phyloP scores from a whole-genome alignment of 352 stramenopile genomes.

The Phytophthora idaei region DNA sequence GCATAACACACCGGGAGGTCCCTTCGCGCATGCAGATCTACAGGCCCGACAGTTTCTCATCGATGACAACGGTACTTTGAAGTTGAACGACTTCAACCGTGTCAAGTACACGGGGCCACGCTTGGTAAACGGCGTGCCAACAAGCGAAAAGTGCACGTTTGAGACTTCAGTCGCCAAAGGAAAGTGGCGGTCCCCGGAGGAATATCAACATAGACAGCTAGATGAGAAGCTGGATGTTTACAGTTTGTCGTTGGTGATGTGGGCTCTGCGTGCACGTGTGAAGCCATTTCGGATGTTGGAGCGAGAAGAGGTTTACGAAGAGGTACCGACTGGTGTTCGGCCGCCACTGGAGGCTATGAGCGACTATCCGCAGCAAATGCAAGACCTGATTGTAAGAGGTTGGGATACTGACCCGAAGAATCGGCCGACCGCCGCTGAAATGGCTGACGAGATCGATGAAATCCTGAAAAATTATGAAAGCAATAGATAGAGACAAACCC shows the following conservation, averaged over 20 bases:
- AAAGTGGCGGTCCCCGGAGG: constrained; percentile 80
- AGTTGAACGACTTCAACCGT: constrained; percentile 86
- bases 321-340: constrained; percentile 52
- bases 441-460: constrained; percentile 55
- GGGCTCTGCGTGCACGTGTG: constrained; percentile 53
- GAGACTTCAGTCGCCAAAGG: constrained; percentile 70
- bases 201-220: constrained; percentile 54
- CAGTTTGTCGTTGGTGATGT: constrained; percentile 74
- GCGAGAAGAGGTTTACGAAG: constrained; percentile 59
- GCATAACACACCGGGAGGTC: constrained; percentile 63
- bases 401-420: constrained; percentile 59
- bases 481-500: constrained; percentile 9
- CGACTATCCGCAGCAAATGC: constrained; percentile 69
- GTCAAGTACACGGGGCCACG: constrained; percentile 70
- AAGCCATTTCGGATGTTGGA: constrained; percentile 54
- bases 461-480: constrained; percentile 49
- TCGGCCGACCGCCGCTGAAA: constrained; percentile 53
- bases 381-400: constrained; percentile 58
- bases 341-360: constrained; percentile 55
- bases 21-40: constrained; percentile 82
- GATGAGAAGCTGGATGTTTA: constrained; percentile 75
- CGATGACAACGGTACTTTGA: constrained; percentile 52
- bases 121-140: constrained; percentile 38
- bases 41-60: constrained; percentile 84
- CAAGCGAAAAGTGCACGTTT: constrained; percentile 62